Conservation (phyloP, 257 asterid species). For the Solanum corneliomulleri region DNA sequence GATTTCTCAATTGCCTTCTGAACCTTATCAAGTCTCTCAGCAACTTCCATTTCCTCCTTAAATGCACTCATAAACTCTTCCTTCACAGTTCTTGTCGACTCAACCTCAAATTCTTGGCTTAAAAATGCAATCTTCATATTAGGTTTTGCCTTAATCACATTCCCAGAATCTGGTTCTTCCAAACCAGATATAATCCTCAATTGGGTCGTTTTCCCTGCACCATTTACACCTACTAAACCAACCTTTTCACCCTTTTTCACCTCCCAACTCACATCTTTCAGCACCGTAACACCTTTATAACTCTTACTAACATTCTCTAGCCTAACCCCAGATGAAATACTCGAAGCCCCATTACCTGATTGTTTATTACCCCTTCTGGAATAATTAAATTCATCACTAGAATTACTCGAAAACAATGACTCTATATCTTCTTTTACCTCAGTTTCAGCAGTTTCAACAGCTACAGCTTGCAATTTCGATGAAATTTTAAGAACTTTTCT, state of each 20-base stretch:
- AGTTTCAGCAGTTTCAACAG: constrained; percentile 51
- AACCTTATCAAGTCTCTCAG: constrained; percentile 77
- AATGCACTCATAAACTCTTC: constrained; percentile 92
- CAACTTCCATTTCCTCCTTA: constrained; percentile 94
- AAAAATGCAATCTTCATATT: constrained; percentile 77
- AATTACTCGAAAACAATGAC: constrained; percentile 42
- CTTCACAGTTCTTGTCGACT: constrained; percentile 62
- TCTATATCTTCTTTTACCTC: constrained; percentile 60
- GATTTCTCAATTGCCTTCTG: constrained; percentile 89
- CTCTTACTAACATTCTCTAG: constrained; percentile 72
- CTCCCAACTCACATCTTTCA: constrained; percentile 88
- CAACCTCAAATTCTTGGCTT: constrained; percentile 92
- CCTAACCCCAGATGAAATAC: constrained; percentile 81
- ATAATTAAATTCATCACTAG: constrained; percentile 19
- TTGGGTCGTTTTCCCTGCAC: constrained; percentile 97
- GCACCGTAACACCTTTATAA: constrained; percentile 73
- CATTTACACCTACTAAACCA: constrained; percentile 92
- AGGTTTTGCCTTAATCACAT: constrained; percentile 70
- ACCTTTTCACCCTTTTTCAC: constrained; percentile 92
- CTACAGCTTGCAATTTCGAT: constrained; percentile 44
- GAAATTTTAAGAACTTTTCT: constrained; percentile 19
- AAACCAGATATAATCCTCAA: constrained; percentile 81
- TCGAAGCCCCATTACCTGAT: constrained; percentile 54
- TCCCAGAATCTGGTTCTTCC: constrained; percentile 87
- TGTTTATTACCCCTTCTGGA: constrained; percentile 30